Evolutionary conservation across 1,139 yeast genomes (phyloP).

Genomic region (Pichia cactophila): DNA sequence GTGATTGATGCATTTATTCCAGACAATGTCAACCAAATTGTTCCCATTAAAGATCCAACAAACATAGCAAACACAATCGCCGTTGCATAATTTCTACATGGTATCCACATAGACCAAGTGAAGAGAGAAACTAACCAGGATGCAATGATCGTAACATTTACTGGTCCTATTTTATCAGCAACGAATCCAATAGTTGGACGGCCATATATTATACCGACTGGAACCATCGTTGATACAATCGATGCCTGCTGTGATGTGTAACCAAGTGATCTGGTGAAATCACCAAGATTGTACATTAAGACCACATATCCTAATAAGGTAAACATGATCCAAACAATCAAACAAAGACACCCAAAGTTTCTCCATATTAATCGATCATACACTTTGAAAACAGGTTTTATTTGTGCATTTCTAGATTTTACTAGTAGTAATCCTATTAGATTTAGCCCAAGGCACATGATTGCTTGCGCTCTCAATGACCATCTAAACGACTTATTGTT

Average conservation of each 20-base stretch:
- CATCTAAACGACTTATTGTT: conserved; percentile 46
- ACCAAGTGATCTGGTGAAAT: conserved; percentile 41
- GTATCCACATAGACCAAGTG: conserved; percentile 55
- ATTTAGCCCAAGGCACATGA: conserved; percentile 38
- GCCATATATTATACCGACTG: conserved; percentile 36
- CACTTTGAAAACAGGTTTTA: conserved; percentile 33
- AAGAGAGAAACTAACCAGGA: conserved; percentile 30
- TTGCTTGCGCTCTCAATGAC: conserved; percentile 50
- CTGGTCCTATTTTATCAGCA: conserved; percentile 35
- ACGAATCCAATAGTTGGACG: conserved; percentile 36
- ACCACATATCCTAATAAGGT: conserved; percentile 42
- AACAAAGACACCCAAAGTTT: conserved; percentile 31
- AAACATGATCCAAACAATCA: conserved; percentile 31
- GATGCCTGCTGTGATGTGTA: conserved; percentile 37
- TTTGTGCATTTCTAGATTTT: conserved; percentile 23
- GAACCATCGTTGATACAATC: conserved; percentile 38
- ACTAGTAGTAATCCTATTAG: conserved; percentile 25
- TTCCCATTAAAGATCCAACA: conserved; percentile 46
- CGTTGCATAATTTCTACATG: conserved; percentile 48
- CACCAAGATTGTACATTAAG: conserved; percentile 38
- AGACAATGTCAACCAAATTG: conserved; percentile 35
- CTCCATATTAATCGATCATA: conserved; percentile 30
- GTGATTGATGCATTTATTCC: conserved; percentile 34
- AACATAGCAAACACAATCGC: conserved; percentile 40
- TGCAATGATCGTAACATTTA: conserved; percentile 31